Evolutionary conservation across 148 eudicot genomes (phyloP).

Genomic region (Chenopodium formosanum): DNA sequence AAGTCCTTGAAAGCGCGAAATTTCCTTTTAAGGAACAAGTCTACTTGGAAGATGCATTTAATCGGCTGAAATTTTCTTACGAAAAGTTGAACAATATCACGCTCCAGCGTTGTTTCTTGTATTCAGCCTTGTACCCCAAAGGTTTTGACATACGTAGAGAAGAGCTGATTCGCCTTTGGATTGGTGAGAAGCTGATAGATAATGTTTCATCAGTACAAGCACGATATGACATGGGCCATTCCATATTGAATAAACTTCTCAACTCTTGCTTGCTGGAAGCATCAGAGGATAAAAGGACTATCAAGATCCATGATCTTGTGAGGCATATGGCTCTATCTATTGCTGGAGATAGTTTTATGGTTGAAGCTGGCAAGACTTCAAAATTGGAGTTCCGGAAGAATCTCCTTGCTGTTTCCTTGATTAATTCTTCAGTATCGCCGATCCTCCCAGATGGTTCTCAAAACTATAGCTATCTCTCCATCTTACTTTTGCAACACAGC

Average conservation of each 20-base stretch:
- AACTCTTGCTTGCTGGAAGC: conserved; percentile 24
- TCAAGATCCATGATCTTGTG: conserved; percentile 4
- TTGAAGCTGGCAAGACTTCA: neutral
- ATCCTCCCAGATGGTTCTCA: conserved; percentile 1
- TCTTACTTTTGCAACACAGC: conserved; percentile 14
- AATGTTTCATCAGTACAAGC: conserved; percentile 20
- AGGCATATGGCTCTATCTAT: conserved; percentile 18
- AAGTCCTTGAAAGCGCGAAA: neutral
- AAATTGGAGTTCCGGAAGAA: neutral
- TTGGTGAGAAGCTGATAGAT: conserved; percentile 16
- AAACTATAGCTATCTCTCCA: conserved; percentile 11
- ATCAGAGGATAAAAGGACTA: neutral
- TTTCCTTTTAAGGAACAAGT: neutral
- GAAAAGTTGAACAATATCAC: conserved; percentile 3
- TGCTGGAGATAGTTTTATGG: neutral
- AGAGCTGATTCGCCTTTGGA: conserved; percentile 24
- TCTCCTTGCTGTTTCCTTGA: conserved; percentile 7
- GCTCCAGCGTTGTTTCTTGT: conserved; percentile 20
- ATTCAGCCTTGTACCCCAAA: conserved; percentile 20
- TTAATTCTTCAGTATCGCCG: neutral
- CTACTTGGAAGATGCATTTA: neutral
- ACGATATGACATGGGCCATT: conserved; percentile 25
- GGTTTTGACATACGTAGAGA: conserved; percentile 16
- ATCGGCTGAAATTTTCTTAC: conserved; percentile 13
- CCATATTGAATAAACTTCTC: conserved; percentile 24